Evolutionary conservation across 148 eudicot genomes (phyloP).

Genomic region (Cornus kousa): DNA sequence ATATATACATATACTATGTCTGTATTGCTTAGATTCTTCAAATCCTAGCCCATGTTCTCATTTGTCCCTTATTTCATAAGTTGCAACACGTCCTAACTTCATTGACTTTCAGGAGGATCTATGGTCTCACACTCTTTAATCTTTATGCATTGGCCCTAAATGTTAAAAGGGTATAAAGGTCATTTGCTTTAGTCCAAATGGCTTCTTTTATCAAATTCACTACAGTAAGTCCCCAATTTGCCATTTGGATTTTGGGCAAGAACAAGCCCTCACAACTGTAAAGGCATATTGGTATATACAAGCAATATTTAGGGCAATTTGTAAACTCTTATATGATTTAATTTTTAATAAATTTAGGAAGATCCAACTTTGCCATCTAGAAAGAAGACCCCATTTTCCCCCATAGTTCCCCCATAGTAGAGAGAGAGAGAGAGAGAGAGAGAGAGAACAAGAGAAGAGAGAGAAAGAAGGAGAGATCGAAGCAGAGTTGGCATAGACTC

Average conservation of each 20-base stretch:
- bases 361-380: conserved; percentile 57
- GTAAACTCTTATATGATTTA: too few relatives aligned
- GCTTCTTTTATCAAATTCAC: too few relatives aligned
- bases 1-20: too few relatives aligned
- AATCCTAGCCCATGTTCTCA: too few relatives aligned
- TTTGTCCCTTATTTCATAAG: too few relatives aligned
- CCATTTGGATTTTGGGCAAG: not conserved
- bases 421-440: conserved; percentile 1
- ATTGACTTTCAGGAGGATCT: too few relatives aligned
- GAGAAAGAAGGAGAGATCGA: conserved; percentile 13
- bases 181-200: not conserved
- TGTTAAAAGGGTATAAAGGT: not conserved
- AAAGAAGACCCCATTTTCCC: conserved; percentile 32
- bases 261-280: not conserved
- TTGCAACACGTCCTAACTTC: too few relatives aligned
- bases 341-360: conserved; percentile 19
- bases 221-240: not conserved
- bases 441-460: conserved; percentile 12
- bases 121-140: too few relatives aligned
- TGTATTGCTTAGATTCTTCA: too few relatives aligned
- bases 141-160: too few relatives aligned
- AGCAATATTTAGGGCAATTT: not conserved
- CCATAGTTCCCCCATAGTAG: conserved; percentile 6
- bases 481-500: conserved; percentile 9
- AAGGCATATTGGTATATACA: not conserved